Base-by-base conservation (phyloP, 1,139 yeast genomes). In the Suhomyces bribrorum region DNA sequence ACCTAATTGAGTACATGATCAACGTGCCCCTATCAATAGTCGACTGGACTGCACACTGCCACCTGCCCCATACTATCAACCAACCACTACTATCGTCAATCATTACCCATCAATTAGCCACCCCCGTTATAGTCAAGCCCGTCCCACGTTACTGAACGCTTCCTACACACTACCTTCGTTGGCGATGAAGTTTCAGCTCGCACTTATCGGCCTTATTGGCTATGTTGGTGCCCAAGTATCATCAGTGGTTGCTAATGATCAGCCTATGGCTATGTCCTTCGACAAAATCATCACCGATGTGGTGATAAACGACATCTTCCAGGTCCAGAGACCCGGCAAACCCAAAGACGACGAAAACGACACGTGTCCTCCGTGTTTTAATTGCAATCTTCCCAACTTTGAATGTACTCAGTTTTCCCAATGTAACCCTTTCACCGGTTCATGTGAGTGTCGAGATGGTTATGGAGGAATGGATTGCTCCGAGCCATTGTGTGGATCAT, bases 401-500 rank as follows among this genome's bases (percentile, higher is more conserved):
- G 84, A 82, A 47, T 92, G 98, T 62, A 81, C 86, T 40, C 98
- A 92, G 55, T 92, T 83, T 57, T 89, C 96, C 20, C 66, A 64
- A 18, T 92, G 98, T 67, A 87, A 92, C 57, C 77, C 85, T 31
- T 87, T 73, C 61, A 86, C 94, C 2, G 98, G 98, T 1, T 76
- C 82, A 58, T 92, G 98, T 66, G 95, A 86, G 41, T 92, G 98
- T 63, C 79, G 87, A 31, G 83, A 80, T 25, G 98, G 98, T 0
- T 92, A 84, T 63, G 97, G 96, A 5, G 97, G 97, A 7, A 81
- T 81, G 52, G 97, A 92, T 57, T 92, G 98, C 62, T 75, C 90
- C 1, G 77, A 78, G 50, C 96, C 98, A 0, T 73, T 88, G 26
- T 92, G 98, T 69, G 98, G 97, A 1, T 75, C 87, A 0, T 67